Conservation (phyloP, 106 monocot species). For the Chionographis japonica region DNA sequence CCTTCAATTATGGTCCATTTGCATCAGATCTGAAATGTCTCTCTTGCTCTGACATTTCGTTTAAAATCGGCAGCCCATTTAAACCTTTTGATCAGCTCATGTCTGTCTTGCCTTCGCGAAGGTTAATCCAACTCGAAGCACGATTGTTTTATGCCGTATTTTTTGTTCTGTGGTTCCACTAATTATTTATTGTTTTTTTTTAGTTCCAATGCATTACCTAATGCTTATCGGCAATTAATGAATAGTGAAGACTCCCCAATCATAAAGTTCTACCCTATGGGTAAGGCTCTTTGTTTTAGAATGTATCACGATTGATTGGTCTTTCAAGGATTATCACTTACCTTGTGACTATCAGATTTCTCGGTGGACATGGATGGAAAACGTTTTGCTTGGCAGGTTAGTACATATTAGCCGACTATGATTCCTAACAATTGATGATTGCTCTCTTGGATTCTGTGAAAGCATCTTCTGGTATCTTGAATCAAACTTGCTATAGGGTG, state of each 20-base stretch:
- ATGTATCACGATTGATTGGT: neutral
- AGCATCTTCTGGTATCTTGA: neutral
- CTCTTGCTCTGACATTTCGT: constrained; percentile 4
- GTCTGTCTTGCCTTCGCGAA: constrained; percentile 52
- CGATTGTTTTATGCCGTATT: neutral
- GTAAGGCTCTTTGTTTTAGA: constrained; percentile 15
- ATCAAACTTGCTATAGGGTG: constrained; percentile 11
- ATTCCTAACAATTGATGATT: neutral
- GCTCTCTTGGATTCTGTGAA: neutral
- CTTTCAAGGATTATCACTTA: neutral
- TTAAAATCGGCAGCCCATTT: constrained; percentile 29
- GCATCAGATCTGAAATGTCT: constrained; percentile 40
- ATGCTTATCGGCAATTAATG: constrained; percentile 34
- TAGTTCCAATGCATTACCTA: constrained; percentile 41
- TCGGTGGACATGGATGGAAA: constrained; percentile 36
- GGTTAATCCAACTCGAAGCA: constrained; percentile 13
- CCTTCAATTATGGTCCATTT: constrained; percentile 53
- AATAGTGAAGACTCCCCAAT: constrained; percentile 23
- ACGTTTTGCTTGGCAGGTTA: constrained; percentile 52
- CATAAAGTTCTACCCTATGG: constrained; percentile 38
- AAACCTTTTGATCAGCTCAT: constrained; percentile 60
- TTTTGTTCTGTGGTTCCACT: neutral
- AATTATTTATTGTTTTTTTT: neutral
- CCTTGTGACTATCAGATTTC: constrained; percentile 29
- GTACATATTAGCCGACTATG: neutral